Evolutionary conservation across 345 rosid species (phyloP), one percentile per base, ranked within the genome.

Genomic region (Citrus sinensis): DNA sequence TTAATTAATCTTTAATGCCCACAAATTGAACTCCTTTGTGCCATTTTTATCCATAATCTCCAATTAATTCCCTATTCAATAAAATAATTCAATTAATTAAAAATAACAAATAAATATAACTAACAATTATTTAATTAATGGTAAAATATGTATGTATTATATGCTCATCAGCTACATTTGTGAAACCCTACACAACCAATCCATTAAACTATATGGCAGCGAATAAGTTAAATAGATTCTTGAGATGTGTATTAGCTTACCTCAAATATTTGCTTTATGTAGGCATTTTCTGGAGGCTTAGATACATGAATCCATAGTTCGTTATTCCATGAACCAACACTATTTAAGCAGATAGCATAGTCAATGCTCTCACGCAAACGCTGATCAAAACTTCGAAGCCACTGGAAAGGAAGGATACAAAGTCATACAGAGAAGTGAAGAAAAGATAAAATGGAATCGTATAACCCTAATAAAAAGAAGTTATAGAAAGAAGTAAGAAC

Each of bases 361-460:
- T 94, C 99, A 76, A 96, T 89, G 83, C 93, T 91, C 90, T 96
- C 99, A 75, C 95, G 95, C 87, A 92, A 80, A 74, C 97, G 94
- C 80, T 96, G 99, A 85, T 96, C 99, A 83, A 96, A 90, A 88
- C 97, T 96, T 82, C 89, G 86, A 82, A 96, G 93, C 99, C 99
- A 96, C 99, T 96, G 87, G 87, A 87, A 65, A 83, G 46, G 73
- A 61, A 83, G 27, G 75, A 63, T 19, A 70, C 73, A 3, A 79
- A 74, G 27, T 27, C 27, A 11, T 7, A 14, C 22, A 72, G 19
- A 30, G 55, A 6, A 34, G 19, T 32, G 73, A 77, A 55, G 37
- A 29, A 69, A 74, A 78, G 30, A 61, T 39, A 65, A 71, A 7
- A 35, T 9, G 40, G 78, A 78, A 54, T 58, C 74, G 27, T 13